These are phyloP conservation scores for Elsinoe fawcettii DNA, from an alignment of 2,329 filamentous ascomycete species.

Conservation along the genomic window DNA sequence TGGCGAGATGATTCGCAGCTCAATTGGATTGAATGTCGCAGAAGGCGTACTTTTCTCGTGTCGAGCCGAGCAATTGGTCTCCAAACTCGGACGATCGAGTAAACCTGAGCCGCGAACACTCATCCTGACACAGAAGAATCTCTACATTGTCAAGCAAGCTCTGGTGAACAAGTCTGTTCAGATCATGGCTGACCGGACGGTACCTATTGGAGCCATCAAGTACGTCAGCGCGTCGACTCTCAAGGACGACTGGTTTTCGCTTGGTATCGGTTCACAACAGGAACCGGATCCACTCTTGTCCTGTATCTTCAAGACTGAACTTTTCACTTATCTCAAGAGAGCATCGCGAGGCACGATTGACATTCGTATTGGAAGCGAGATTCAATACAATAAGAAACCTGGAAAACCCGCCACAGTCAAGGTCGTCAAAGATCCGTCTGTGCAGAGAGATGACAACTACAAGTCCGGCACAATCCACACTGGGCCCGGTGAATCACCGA, in stretches of 20 bases:
- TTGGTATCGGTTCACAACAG: slow-evolving; percentile 81
- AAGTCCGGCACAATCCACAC: slow-evolving; percentile 92
- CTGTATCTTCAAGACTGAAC: slow-evolving; percentile 92
- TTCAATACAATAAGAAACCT: slow-evolving; percentile 97
- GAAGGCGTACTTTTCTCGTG: slow-evolving; percentile 84
- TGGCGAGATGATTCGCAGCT: slow-evolving; percentile 70
- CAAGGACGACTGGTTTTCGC: slow-evolving; percentile 94
- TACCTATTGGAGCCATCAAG: slow-evolving; percentile 82
- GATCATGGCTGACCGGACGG: slow-evolving; percentile 71
- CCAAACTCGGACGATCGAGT: slow-evolving; percentile 93
- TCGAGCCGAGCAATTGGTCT: slow-evolving; percentile 79
- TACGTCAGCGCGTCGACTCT: slow-evolving; percentile 71
- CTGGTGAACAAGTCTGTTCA: slow-evolving; percentile 73
- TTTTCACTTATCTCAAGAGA: slow-evolving; percentile 84
- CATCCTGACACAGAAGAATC: slow-evolving; percentile 74
- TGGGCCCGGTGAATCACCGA: slow-evolving; percentile 71
- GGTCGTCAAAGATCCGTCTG: slow-evolving; percentile 75
- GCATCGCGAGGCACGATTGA: slow-evolving; percentile 73
- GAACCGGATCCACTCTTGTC: slow-evolving; percentile 90
- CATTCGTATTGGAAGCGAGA: slow-evolving; percentile 71
- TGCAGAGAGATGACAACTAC: slow-evolving; percentile 69
- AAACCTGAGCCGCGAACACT: slow-evolving; percentile 82
- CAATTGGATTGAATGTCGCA: slow-evolving; percentile 58
- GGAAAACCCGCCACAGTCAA: slow-evolving; percentile 86
- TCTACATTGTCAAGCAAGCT: slow-evolving; percentile 82